These are phyloP conservation scores for Triticum dicoccoides DNA, from an alignment of 176 grass and related monocot species.

Conservation along the genomic window DNA sequence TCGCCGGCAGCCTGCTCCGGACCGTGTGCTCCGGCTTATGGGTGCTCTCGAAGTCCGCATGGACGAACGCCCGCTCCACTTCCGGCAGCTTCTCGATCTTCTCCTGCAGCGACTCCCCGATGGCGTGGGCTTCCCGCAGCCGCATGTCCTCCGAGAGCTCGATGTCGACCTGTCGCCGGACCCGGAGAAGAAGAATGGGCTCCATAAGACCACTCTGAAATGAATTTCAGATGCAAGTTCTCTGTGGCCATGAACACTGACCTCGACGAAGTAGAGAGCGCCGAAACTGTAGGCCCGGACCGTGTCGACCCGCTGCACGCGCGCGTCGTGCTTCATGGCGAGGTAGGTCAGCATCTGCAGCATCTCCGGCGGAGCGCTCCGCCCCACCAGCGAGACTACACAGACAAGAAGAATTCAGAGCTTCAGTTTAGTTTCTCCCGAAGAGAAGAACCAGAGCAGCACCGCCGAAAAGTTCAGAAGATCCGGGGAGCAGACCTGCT, in stretches of 20 bases:
- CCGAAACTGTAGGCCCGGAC: slow-evolving; percentile 91
- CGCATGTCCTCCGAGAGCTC: slow-evolving; percentile 53
- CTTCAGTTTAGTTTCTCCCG: background rate
- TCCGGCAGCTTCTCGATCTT: slow-evolving; percentile 72
- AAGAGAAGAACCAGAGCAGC: background rate
- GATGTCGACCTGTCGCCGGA: slow-evolving; percentile 63
- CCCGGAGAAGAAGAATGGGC: background rate
- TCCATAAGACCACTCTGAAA: background rate
- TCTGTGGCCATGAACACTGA: slow-evolving; percentile 12
- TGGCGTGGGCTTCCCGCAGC: slow-evolving; percentile 60
- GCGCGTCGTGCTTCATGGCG: slow-evolving; percentile 62
- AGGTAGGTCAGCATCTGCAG: slow-evolving; percentile 77
- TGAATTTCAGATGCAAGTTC: background rate
- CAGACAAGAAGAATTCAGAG: background rate
- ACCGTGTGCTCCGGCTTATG: slow-evolving; percentile 81
- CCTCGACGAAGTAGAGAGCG: slow-evolving; percentile 87
- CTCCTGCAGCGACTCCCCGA: slow-evolving; percentile 72
- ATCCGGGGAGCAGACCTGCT: slow-evolving; percentile 44
- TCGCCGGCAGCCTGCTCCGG: slow-evolving; percentile 47
- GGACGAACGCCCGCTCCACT: slow-evolving; percentile 85
- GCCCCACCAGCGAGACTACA: slow-evolving; percentile 72
- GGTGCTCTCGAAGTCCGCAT: slow-evolving; percentile 77
- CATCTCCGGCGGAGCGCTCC: slow-evolving; percentile 66
- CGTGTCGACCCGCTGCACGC: slow-evolving; percentile 68
- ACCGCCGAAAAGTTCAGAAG: background rate